Base-by-base conservation (phyloP, 1,284 basidiomycete genomes). In the Cystobasidium sp. region DNA sequence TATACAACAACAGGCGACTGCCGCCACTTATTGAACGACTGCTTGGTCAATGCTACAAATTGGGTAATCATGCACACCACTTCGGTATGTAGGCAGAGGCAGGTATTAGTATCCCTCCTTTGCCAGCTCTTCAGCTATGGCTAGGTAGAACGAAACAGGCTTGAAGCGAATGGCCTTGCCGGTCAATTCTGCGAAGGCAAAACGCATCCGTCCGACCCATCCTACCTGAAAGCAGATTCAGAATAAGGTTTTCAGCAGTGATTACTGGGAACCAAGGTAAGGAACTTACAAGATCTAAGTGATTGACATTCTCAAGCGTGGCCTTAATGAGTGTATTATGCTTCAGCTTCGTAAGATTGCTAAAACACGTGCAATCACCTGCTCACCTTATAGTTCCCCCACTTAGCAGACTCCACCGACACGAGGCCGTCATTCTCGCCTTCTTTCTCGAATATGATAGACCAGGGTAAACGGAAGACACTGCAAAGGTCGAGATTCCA, bases 391-490 rank as follows among this genome's bases (percentile, higher is more conserved):
- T 86, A 86, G 69, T 84, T 81, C 6, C 83, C 84, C 92, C 93
- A 95, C 85, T 89, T 88, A 4, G 92, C 87, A 0, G 91, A 92
- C 76, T 88, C 84, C 52, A 95, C 87, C 24, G 90, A 92, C 68
- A 96, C 93, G 51, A 96, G 85, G 1, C 94, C 93, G 81, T 96
- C 93, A 79, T 97, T 98, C 5, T 91, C 89, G 18, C 94, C 94
- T 83, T 97, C 94, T 80, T 91, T 91, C 79, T 92, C 89, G 24
- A 90, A 82, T 63, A 97, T 90, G 44, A 97, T 88, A 4, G 88
- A 88, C 81, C 94, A 92, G 0, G 93, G 89, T 10, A 78, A 59
- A 10, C 72, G 56, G 74, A 79, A 77, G n/a, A 74, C 75, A 59
- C 76, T 75, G 47, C 62, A 62, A 59, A 71, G 61, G 56, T 70